Evolutionary conservation across 1,284 basidiomycete species (phyloP), one percentile per base, ranked within the genome.

Genomic region (Sphaerobolus stellatus): DNA sequence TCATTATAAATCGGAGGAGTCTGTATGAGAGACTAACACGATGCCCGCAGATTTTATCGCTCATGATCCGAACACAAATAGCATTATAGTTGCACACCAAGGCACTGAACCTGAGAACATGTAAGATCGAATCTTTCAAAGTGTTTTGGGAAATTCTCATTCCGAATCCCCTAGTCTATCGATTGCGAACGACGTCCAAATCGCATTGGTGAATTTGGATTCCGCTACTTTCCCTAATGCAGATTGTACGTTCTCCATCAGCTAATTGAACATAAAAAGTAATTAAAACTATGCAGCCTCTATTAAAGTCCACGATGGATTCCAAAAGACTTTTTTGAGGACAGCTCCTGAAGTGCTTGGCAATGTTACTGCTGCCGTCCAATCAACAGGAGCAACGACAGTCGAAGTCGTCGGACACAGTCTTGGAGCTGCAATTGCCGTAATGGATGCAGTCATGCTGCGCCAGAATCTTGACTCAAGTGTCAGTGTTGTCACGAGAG

Each of bases 71-170:
- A 59, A 64, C 8, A 64, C 66, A 8, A 58, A 76, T 48, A 68
- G 66, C 22, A 65, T 80, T 52, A 71, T 78, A 33, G 75, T 79
- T n/a, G 75, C 77, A 4, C 77, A 80, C 58, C 69, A 79, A 59
- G 78, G 78, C 22, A 79, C 77, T 1, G 70, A 78, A 33, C 61
- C 71, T 20, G 46, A 58, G 0, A 71, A 72, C 41, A 53, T 76
- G 68, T 73, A 30, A 48, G 63, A 62, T 28, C 29, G 48, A 11
- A 43, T 33, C 20, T 40, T 14, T 44, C 22, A 28, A 43, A n/a
- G 29, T 40, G 16, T 29, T 22, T 34, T 22, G 5, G 16, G 20
- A 44, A 18, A 33, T 29, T 20, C 41, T 44, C n/a, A 16, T 18
- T n/a, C n/a, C n/a, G n/a, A 20, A 16, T n/a, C n/a, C n/a, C 18